Conservation (phyloP, 345 rosid genomes). For the Brassica incana region DNA sequence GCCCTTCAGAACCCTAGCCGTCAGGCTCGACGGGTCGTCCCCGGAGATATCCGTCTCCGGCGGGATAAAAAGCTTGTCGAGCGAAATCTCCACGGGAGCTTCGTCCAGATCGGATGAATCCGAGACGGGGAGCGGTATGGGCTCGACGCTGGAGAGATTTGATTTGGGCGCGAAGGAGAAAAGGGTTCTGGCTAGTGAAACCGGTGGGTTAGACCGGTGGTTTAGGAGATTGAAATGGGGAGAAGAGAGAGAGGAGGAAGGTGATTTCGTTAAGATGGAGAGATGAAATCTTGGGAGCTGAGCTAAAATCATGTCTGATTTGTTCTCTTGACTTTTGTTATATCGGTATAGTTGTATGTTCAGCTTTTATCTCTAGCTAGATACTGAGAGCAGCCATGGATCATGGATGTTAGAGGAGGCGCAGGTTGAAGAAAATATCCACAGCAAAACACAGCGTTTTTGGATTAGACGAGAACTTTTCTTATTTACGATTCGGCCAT, state of each 20-base stretch:
- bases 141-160: constrained; percentile 48
- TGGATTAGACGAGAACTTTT: neutral
- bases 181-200: constrained; percentile 11
- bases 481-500: neutral
- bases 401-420: constrained; percentile 29
- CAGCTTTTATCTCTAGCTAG: constrained; percentile 14
- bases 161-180: constrained; percentile 43
- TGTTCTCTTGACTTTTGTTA: neutral
- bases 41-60: constrained; percentile 70
- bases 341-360: neutral
- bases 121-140: constrained; percentile 45
- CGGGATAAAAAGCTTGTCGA: constrained; percentile 78
- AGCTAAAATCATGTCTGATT: constrained; percentile 39
- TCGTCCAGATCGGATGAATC: constrained; percentile 39
- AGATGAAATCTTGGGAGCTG: constrained; percentile 54
- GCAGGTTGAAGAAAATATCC: neutral
- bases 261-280: constrained; percentile 39
- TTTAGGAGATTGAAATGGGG: constrained; percentile 37
- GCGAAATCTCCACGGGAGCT: constrained; percentile 45
- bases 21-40: constrained; percentile 39
- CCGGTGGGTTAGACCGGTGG: constrained; percentile 30
- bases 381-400: constrained; percentile 31
- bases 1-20: constrained; percentile 72
- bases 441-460: neutral
- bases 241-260: constrained; percentile 32